Conservation (phyloP, 192 early-diverging fungal species). For the Paraglomus brasilianum region DNA sequence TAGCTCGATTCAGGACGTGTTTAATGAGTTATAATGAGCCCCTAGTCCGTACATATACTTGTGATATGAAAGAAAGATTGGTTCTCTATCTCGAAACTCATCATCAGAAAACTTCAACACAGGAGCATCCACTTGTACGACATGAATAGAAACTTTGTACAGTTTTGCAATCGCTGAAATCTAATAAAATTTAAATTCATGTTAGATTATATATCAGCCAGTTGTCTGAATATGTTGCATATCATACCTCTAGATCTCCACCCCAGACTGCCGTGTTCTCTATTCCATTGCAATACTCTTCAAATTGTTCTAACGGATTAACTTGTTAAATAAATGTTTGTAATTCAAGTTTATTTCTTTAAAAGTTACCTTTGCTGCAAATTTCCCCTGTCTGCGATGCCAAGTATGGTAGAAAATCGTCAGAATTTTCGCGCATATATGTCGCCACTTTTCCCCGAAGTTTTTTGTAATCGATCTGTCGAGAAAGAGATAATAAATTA, state of each 20-base stretch:
- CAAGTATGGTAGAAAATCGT: conserved; percentile 92
- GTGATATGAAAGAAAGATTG: conserved; percentile 82
- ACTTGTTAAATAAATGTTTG: background rate
- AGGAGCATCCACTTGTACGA: conserved; percentile 83
- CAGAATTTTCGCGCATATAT: conserved; percentile 76
- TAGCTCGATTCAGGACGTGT: conserved; percentile 28
- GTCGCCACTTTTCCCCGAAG: conserved; percentile 72
- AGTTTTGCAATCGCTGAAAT: conserved; percentile 76
- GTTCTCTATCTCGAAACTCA: conserved; percentile 49
- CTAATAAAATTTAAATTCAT: conserved; percentile 36
- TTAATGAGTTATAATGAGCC: conserved; percentile 93
- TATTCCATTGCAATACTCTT: conserved; percentile 72
- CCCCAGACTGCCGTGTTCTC: conserved; percentile 89
- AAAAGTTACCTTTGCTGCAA: conserved; percentile 51
- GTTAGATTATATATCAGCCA: conserved; percentile 18
- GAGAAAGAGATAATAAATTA: background rate
- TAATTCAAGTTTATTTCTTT: background rate
- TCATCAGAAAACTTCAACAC: conserved; percentile 82
- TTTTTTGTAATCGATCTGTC: conserved; percentile 53
- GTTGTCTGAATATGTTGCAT: background rate
- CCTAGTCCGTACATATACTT: conserved; percentile 89
- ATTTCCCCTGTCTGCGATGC: conserved; percentile 78
- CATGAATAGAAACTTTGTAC: conserved; percentile 73
- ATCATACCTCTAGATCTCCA: conserved; percentile 81
- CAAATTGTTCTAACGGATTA: conserved; percentile 60